Evolutionary conservation across 202 grass and related monocot species (phyloP).

Genomic region (Zizania palustris): DNA sequence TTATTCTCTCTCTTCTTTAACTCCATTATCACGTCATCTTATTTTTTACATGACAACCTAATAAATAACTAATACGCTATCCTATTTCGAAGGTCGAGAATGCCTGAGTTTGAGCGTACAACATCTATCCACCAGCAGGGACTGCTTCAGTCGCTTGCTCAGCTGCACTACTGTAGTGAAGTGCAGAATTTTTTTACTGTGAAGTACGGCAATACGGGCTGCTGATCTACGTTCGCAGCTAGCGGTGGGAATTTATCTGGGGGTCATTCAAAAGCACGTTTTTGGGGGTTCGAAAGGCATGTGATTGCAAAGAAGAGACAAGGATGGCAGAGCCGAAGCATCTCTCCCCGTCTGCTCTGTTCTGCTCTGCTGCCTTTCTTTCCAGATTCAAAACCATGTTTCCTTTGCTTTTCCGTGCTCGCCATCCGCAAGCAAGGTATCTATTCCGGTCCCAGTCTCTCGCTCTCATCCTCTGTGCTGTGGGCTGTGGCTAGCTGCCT

Average conservation of each 20-base stretch:
- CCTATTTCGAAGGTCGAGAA: too few relatives aligned
- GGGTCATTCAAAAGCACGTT: slow-evolving; percentile 49
- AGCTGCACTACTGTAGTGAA: neutral
- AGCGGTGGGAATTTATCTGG: slow-evolving; percentile 1
- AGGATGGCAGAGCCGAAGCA: slow-evolving; percentile 48
- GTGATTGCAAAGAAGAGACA: slow-evolving; percentile 65
- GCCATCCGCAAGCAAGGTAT: slow-evolving; percentile 65
- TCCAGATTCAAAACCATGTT: slow-evolving; percentile 52
- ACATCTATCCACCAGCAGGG: neutral
- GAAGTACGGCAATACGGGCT: slow-evolving; percentile 9
- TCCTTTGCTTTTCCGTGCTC: slow-evolving; percentile 42
- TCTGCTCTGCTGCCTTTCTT: slow-evolving; percentile 8
- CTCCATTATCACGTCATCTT: too few relatives aligned
- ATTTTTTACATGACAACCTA: too few relatives aligned
- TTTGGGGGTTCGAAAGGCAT: slow-evolving; percentile 48
- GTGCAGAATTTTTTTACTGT: neutral
- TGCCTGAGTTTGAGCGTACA: too few relatives aligned
- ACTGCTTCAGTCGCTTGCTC: neutral
- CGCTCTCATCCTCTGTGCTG: slow-evolving; percentile 7
- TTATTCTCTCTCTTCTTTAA: too few relatives aligned
- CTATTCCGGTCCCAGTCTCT: slow-evolving; percentile 29
- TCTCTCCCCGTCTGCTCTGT: slow-evolving; percentile 38
- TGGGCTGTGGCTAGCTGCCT: neutral
- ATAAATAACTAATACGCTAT: too few relatives aligned
- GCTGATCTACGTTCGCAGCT: neutral